A percentile compares a stretch with the other conserved stretches of the same genome.
These are phyloP conservation scores for Sambucus nigra DNA, from an alignment of 129 eudicot genomes.

Conservation along the genomic window DNA sequence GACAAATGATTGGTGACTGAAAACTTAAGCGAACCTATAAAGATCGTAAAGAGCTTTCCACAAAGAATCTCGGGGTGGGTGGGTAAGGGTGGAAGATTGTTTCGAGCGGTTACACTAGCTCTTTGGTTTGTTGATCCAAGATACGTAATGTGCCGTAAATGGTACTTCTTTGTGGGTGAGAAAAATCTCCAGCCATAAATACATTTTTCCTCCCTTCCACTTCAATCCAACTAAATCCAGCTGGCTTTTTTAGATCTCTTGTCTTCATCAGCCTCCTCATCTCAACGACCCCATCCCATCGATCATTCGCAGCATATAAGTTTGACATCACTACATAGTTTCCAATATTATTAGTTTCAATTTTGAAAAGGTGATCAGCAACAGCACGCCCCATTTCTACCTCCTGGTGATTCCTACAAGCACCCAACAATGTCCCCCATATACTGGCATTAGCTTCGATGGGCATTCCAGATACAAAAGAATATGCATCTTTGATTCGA, in stretches of 20 bases:
- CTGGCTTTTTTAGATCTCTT: conserved; percentile 60
- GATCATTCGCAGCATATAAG: conserved; percentile 66
- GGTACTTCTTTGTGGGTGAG: conserved; percentile 39
- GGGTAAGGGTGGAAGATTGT: no score
- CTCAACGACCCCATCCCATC: conserved; percentile 81
- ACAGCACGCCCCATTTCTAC: conserved; percentile 54
- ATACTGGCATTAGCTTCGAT: conserved; percentile 57
- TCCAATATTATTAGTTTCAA: conserved; percentile 48
- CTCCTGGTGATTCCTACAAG: conserved; percentile 55
- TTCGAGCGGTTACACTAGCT: no score
- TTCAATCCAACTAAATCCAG: conserved; percentile 92
- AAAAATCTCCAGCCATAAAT: conserved; percentile 65
- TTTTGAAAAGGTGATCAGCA: conserved; percentile 42
- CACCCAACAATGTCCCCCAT: conserved; percentile 81
- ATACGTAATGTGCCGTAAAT: conserved; percentile 33
- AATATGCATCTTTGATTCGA: conserved; percentile 56
- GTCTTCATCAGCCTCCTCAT: conserved; percentile 60
- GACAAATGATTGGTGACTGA: no score
- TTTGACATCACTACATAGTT: conserved; percentile 75
- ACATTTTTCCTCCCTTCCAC: conserved; percentile 45
- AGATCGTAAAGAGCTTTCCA: no score
- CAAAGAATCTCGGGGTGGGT: no score
- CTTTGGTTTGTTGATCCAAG: conserved; percentile 48
- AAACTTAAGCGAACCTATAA: no score
- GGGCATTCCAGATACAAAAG: conserved; percentile 51